Base-by-base conservation (phyloP, 2,329 filamentous ascomycete genomes). In the Macrophomina tecta region DNA sequence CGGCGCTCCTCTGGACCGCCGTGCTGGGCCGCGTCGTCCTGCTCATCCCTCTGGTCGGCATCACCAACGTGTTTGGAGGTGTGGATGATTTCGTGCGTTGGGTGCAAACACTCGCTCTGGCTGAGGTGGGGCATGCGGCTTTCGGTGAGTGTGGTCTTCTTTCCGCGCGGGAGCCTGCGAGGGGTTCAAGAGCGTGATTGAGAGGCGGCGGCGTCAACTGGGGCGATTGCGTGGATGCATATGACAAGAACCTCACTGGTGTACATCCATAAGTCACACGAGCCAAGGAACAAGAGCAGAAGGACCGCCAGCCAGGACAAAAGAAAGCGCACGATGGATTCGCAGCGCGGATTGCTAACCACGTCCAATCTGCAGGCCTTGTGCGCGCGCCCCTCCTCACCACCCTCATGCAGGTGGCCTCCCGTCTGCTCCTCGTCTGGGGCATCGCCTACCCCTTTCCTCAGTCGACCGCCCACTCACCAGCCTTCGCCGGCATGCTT, bases 381-480 rank as follows among this genome's bases (percentile, higher is more conserved):
- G 94, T 99, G 63, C 89, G 94, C 74, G 90, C 94, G 1, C 93
- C 94, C 1, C 79, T 97, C 73, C 72, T 90, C 72, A 98, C 95
- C 5, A 98, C 95, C 5, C 79, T 87, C 45, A 93, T 97, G 89
- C 95, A 99, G 80, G 94, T 98, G 69, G 86, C 91, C 28, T 92
- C 89, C 67, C 92, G 95, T 63, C 87, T 97, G 73, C 87, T 97
- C 70, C 90, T 98, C 70, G 91, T 97, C 72, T 97, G 94, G 93
- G 89, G 87, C 72, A 85, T 98, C 69, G 89, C 92, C 74, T 85
- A 89, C 75, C 84, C 85, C 48, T 97, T 94, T 82, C 91, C 91
- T 9, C 80, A 83, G 66, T 85, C 90, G 64, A 87, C 88, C 2
- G 73, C 76, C 68, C 74, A 81, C 62, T 87, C 84, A 69, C 81